Base-by-base conservation (phyloP, 768 basidiomycete species). In the Tricholoma sp. region DNA sequence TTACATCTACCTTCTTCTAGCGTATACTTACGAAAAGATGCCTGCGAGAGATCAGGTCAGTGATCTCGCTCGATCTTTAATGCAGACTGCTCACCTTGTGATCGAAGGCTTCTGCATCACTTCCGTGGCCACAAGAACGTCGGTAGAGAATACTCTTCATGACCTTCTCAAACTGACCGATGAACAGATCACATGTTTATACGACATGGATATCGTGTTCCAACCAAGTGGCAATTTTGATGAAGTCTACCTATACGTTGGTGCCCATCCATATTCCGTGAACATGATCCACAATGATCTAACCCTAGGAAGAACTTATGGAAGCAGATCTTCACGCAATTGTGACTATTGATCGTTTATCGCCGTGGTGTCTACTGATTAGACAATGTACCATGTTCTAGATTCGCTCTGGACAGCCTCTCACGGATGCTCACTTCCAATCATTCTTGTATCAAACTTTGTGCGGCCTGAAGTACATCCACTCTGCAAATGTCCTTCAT, bases 41-140 rank as follows among this genome's bases (percentile, higher is more conserved):
- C 69, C 72, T 98, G 70, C 78, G 97, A 49, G 97, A 99, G 76
- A 92, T 99, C 73, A 90, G 85, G 91, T 89, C 67, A 56, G 81
- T 73, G n/a, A 16, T 55, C 41, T 46, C 8, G 24, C 8, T 39
- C 22, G 39, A 52, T n/a, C 16, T 41, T 31, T 24, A 57, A 12
- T 27, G 27, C 35, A 5, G 27, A 46, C 35, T n/a, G 56, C 50
- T 60, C 50, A 62, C 50, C 39, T 52, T 29, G 16, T 18, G 47
- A 31, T 50, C 27, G 11, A 57, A 95, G 94, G 69, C 79, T 99
- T 41, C 74, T 99, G 35, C 94, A 96, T 72, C 97, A 99, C 73
- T 99, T 99, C 76, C 84, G 97, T 64, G 94, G 96, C 4, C 97
- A 99, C 78, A 99, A 99, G 78, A 99, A 99, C 69, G 95, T 98